Percentiles rank a stretch among this genome's conserved stretches.
phyloP scores from a whole-genome alignment of 139 green algal species.

The Picochlorum sp. region DNA sequence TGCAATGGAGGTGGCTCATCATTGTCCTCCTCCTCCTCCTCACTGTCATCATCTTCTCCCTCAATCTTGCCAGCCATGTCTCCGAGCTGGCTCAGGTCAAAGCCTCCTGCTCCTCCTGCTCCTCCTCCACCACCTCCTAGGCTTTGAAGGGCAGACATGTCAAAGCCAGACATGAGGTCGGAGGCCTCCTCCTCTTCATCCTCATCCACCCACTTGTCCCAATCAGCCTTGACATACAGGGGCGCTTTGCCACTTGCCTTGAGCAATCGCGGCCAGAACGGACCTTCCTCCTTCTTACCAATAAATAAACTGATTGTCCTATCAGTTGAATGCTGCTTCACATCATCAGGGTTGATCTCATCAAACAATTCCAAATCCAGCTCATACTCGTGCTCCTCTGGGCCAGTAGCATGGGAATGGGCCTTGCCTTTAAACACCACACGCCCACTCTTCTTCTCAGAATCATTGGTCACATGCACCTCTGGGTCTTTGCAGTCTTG shows the following conservation, averaged over 20 bases:
- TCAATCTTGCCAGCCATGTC: constrained; percentile 17
- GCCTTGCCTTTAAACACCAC: constrained; percentile 50
- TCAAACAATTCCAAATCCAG: constrained; percentile 53
- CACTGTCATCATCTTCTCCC: constrained; percentile 7
- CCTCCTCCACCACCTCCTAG: constrained; percentile 20
- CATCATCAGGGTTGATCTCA: constrained; percentile 47
- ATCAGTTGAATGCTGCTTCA: constrained; percentile 43
- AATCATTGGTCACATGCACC: constrained; percentile 47
- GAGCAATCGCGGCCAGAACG: constrained; percentile 57
- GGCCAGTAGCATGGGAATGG: constrained; percentile 40
- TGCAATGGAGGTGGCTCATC: constrained; percentile 36
- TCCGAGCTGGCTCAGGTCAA: constrained; percentile 11
- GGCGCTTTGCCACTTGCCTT: constrained; percentile 37
- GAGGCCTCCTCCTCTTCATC: constrained; percentile 45
- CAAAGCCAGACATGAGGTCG: constrained; percentile 21
- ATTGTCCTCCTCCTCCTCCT: neutral
- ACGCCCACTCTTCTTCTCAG: constrained; percentile 33
- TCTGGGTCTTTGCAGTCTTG: constrained; percentile 53
- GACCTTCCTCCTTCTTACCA: constrained; percentile 46
- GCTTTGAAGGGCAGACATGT: constrained; percentile 30
- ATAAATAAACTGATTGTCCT: constrained; percentile 57
- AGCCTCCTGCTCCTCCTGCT: constrained; percentile 15
- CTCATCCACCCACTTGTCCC: constrained; percentile 59
- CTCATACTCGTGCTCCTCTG: constrained; percentile 44
- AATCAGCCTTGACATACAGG: constrained; percentile 44